phyloP scores from a whole-genome alignment of 164 flowering plant species.

The Stephania japonica region DNA sequence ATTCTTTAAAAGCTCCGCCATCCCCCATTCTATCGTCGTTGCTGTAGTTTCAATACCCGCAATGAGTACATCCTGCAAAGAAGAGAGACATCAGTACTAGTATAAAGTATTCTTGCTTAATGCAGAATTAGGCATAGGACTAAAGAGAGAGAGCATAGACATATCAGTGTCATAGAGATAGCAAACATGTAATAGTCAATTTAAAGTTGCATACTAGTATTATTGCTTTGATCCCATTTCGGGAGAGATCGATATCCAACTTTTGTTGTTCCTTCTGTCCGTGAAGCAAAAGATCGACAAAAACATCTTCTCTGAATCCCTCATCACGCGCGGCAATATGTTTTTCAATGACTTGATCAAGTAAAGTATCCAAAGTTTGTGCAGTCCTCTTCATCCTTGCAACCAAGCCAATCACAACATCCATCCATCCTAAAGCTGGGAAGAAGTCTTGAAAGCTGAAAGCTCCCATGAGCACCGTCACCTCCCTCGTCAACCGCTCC shows the following conservation, averaged over 20 bases:
- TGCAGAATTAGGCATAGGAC: neutral
- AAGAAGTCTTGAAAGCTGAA: slow-evolving; percentile 3
- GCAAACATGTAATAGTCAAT: neutral
- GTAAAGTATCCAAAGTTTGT: neutral
- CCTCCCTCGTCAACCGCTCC: neutral
- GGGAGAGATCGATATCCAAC: neutral
- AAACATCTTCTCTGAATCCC: neutral
- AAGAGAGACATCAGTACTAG: neutral
- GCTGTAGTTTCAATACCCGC: slow-evolving; percentile 18
- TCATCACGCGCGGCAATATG: neutral
- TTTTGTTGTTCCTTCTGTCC: neutral
- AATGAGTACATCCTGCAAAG: slow-evolving; percentile 16
- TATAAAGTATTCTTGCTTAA: neutral
- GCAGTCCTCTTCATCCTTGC: slow-evolving; percentile 1
- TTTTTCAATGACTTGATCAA: neutral
- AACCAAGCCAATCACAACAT: neutral
- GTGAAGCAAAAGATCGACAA: slow-evolving; percentile 8
- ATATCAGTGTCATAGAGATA: too few relatives aligned
- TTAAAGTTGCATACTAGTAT: neutral
- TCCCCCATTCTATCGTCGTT: slow-evolving; percentile 14
- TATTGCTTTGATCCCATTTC: slow-evolving; percentile 11
- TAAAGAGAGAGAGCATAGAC: neutral
- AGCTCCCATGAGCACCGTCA: neutral
- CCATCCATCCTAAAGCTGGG: slow-evolving; percentile 2
- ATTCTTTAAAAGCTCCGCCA: slow-evolving; percentile 18